Base-by-base conservation (phyloP, 2,329 filamentous ascomycete genomes). In the Cladophialophora psammophila region DNA sequence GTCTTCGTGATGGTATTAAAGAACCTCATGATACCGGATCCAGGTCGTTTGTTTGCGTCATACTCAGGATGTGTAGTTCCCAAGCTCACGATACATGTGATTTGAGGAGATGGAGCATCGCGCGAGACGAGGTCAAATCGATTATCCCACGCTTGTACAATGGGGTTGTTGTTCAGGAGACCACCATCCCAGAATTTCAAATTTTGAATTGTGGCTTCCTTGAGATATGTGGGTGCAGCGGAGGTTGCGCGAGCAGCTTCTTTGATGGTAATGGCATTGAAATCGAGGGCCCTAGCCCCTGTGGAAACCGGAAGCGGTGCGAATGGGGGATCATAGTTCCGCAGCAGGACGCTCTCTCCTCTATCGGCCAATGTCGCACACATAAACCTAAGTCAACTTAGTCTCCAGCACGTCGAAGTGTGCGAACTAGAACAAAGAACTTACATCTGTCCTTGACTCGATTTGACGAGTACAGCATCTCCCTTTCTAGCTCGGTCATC, bases 121-220 rank as follows among this genome's bases (percentile, higher is more conserved):
- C 56, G 32, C 15, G 50, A 12, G 13, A 63, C 63, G 20, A 69
- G 60, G 48, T 71, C 69, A 45, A 54, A 63, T 54, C 67, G 42
- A 20, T 55, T 67, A 57, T 71, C 65, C 69, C 69, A 69, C 8
- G 68, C 67, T 38, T 69, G 67, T 42, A 66, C 62, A 36, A 71
- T 68, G 4, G 69, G 69, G 42, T 69, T 71, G 45, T 71, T 71
- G 67, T 71, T 71, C 55, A 71, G 62, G 9, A 69, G 63, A n/a
- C 69, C 69, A 2, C 69, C 67, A 31, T 69, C 65, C 67, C 67
- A 69, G 57, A 69, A 71, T n/a, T 64, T 60, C 35, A 69, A 50
- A 12, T 58, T 67, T 35, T 67, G 62, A 45, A 69, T 69, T 20
- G 57, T 55, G 53, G 62, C 62, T 58, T 67, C 36, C 35, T 69